A percentile compares a stretch with the other conserved stretches of the same genome.
Conservation (phyloP, 78 protist species). For the Protostelium mycophagum region DNA sequence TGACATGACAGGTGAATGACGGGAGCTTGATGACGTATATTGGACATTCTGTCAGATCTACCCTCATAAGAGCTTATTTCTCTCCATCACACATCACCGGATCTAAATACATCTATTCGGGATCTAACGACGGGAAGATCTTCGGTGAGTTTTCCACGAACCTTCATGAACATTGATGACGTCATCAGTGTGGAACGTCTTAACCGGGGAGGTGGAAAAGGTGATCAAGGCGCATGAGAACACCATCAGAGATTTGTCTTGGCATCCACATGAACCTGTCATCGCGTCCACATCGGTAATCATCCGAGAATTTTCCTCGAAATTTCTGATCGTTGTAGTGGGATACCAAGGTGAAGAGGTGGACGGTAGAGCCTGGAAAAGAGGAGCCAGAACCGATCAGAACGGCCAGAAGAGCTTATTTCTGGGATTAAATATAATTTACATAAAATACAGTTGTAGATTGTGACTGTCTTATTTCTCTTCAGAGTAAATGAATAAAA, state of each 20-base stretch:
- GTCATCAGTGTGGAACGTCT: slow-evolving; percentile 26
- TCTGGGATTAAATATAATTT: too few species aligned
- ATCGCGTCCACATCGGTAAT: not conserved
- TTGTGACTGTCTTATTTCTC: too few species aligned
- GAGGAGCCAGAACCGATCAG: not conserved
- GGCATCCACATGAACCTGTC: not conserved
- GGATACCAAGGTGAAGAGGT: not conserved
- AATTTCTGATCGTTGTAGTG: not conserved
- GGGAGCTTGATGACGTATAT: slow-evolving; percentile 46
- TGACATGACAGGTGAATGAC: slow-evolving; percentile 1
- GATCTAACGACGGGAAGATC: slow-evolving; percentile 53
- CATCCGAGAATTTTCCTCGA: not conserved
- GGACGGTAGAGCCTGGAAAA: not conserved
- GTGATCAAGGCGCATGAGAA: not conserved
- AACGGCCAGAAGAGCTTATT: too few species aligned
- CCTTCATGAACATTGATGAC: not conserved
- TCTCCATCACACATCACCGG: slow-evolving; percentile 73
- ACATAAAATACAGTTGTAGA: too few species aligned
- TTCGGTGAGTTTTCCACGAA: slow-evolving; percentile 13
- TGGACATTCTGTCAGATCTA: slow-evolving; percentile 51
- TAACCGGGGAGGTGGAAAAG: slow-evolving; percentile 33
- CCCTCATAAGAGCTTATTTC: slow-evolving; percentile 70
- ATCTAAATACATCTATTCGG: slow-evolving; percentile 71
- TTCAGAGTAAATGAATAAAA: too few species aligned
- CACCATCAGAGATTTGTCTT: not conserved